Evolutionary conservation across 495 filamentous ascomycete genomes (phyloP).

Genomic region (Penicillium simplicissimum): DNA sequence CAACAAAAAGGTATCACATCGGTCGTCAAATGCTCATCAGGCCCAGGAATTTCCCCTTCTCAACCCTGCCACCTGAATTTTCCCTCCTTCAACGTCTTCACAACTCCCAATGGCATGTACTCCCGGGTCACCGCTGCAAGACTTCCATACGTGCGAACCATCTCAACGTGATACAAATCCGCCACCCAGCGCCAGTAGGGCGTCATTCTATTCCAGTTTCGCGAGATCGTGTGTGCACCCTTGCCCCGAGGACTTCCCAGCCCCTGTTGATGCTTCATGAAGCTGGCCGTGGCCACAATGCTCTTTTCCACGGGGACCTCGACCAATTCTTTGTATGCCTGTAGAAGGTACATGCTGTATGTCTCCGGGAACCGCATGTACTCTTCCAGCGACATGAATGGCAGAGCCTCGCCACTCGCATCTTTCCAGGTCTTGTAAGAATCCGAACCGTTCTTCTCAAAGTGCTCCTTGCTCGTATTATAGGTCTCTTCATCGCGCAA

Average conservation of each 20-base stretch:
- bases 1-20: neutral
- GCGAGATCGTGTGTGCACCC: slow-evolving; percentile 23
- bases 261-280: slow-evolving; percentile 27
- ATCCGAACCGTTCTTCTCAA: slow-evolving; percentile 36
- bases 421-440: slow-evolving; percentile 2
- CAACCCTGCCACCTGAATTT: slow-evolving; percentile 60
- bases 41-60: neutral
- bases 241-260: slow-evolving; percentile 22
- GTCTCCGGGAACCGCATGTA: slow-evolving; percentile 54
- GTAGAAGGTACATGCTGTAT: slow-evolving; percentile 31
- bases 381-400: slow-evolving; percentile 57
- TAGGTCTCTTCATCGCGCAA: slow-evolving; percentile 35
- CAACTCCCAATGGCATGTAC: slow-evolving; percentile 63
- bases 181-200: slow-evolving; percentile 65
- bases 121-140: slow-evolving; percentile 62
- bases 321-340: slow-evolving; percentile 41
- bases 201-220: slow-evolving; percentile 44
- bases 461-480: slow-evolving; percentile 41
- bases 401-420: slow-evolving; percentile 27
- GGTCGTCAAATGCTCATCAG: neutral
- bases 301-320: slow-evolving; percentile 38
- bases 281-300: slow-evolving; percentile 30
- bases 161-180: slow-evolving; percentile 58
- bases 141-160: slow-evolving; percentile 60
- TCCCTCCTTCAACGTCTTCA: slow-evolving; percentile 60